Conservation (phyloP, 2,329 filamentous ascomycete genomes). For the Apiospora kogelbergensis region DNA sequence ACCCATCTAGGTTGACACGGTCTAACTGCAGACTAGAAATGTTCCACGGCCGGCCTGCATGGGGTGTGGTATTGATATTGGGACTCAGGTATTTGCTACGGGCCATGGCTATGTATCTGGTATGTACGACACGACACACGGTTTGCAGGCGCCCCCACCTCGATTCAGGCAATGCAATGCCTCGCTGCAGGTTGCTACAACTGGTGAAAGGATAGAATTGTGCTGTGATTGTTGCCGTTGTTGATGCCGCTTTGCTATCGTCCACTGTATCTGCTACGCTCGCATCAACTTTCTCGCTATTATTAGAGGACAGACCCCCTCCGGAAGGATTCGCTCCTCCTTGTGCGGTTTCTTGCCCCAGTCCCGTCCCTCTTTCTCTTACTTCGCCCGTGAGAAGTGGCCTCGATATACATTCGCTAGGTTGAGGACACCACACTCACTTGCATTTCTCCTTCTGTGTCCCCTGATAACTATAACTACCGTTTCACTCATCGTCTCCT, state of each 20-base stretch:
- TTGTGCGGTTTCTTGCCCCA: not conserved
- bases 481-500: not conserved
- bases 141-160: not conserved
- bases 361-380: not conserved
- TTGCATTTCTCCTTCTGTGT: not conserved
- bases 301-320: not conserved
- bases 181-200: not conserved
- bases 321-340: constrained; percentile 1
- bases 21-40: not conserved
- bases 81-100: not conserved
- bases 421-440: not conserved
- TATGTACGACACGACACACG: not conserved
- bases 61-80: not conserved
- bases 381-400: not conserved
- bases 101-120: not conserved
- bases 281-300: not conserved
- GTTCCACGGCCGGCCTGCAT: constrained; percentile 1
- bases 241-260: not conserved
- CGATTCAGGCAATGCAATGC: not conserved
- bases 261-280: not conserved
- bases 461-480: not conserved
- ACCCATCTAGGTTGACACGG: not conserved
- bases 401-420: not conserved
- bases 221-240: not conserved
- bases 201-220: not conserved